These are phyloP conservation scores for Botrytis medusae DNA, from an alignment of 2,329 filamentous ascomycete species.

Conservation along the genomic window DNA sequence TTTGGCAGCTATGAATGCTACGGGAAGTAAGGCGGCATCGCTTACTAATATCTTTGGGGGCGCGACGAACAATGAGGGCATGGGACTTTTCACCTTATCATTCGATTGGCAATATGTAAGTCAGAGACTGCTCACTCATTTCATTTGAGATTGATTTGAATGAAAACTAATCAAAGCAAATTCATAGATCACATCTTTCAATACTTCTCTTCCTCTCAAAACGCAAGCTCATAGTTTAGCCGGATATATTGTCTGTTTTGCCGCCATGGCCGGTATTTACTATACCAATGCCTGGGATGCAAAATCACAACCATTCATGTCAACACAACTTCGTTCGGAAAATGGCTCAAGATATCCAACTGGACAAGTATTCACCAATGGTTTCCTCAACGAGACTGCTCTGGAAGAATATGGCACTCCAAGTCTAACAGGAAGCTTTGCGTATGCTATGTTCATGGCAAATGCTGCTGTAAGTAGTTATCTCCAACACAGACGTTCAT, in stretches of 20 bases:
- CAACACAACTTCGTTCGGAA: constrained; percentile 44
- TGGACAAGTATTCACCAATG: constrained; percentile 43
- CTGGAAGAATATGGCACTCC: constrained; percentile 49
- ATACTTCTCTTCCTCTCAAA: constrained; percentile 53
- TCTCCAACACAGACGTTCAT: not conserved
- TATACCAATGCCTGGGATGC: constrained; percentile 46
- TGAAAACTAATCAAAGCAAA: constrained; percentile 17
- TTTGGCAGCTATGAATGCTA: constrained; percentile 43
- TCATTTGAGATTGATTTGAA: not conserved
- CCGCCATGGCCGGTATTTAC: constrained; percentile 49
- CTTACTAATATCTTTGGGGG: constrained; percentile 53
- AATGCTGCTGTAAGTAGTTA: constrained; percentile 51
- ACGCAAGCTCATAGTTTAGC: constrained; percentile 49
- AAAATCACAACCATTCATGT: constrained; percentile 46
- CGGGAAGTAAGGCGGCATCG: constrained; percentile 38
- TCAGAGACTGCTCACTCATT: not conserved
- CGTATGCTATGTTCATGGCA: constrained; percentile 55
- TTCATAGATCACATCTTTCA: constrained; percentile 52
- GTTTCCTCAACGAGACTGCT: constrained; percentile 45
- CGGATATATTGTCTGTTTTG: constrained; percentile 51
- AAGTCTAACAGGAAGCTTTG: constrained; percentile 50
- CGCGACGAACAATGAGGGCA: constrained; percentile 46
- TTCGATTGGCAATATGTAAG: constrained; percentile 52
- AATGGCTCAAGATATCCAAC: constrained; percentile 46
- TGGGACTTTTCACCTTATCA: constrained; percentile 45